Base-by-base conservation (phyloP, 2,329 filamentous ascomycete species). In the Sporothrix curviconia region DNA sequence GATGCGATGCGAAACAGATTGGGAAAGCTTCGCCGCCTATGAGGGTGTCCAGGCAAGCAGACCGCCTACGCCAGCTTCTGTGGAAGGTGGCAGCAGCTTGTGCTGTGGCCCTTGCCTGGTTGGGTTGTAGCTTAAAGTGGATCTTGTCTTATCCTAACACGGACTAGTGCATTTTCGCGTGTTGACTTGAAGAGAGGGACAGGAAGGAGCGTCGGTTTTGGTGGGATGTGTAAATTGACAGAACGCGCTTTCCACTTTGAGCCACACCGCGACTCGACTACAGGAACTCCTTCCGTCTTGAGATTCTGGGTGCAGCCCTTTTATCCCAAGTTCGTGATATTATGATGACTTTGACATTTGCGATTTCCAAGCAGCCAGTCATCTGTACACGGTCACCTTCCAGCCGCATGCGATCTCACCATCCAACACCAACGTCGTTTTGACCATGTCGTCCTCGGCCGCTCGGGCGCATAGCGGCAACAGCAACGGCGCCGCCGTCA, bases 391-490 rank as follows among this genome's bases (percentile, higher is more conserved):
- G 11, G 12, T 8, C 24, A 34, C 8, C 14, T 6, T 11, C 14
- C 34, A 19, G 25, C 50, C 32, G 22, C 43, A 56, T 50, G 43
- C 44, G 36, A 8, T 15, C 7, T 36, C 14, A 19, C n/a, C 14
- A 22, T 19, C 12, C 50, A 14, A 34, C 3, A 24, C 9, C 22
- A 32, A 30, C 17, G 28, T 6, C 40, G 15, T 24, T 30, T 24
- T 61, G 64, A 68, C 58, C 62, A 76, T 76, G 74, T 73, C 74
- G 61, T 74, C 73, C 59, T 71, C 69, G 63, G 66, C 68, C 64
- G 66, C 69, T 62, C 68, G 73, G 64, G 72, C 76, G 61, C 67
- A 70, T 63, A 58, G 66, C 63, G 70, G 71, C 59, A 66, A 44
- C 24, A 43, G 72, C 67, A 77, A 76, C 68, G 67, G 39, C 32